These are phyloP conservation scores for Citrus sinensis DNA, from an alignment of 345 rosid species.

Conservation along the genomic window DVS_A1.0 CM039165.1:35360501-35361000, in stretches of 20 bases:
- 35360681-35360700: constrained; percentile 28
- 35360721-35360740: constrained; percentile 30
- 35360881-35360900: constrained; percentile 19
- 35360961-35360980: constrained; percentile 23
- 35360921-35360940: constrained; percentile 25
- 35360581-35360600: constrained; percentile 32
- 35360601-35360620: constrained; percentile 35
- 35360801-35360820: constrained; percentile 25
- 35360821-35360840: constrained; percentile 36
- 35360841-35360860: constrained; percentile 30
- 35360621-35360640: constrained; percentile 24
- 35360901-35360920: constrained; percentile 26
- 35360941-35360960: constrained; percentile 22
- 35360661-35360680: constrained; percentile 19
- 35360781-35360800: constrained; percentile 33
- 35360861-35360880: constrained; percentile 18
- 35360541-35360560: constrained; percentile 19
- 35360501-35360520: too few species aligned
- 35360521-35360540: constrained; percentile 21
- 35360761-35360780: constrained; percentile 36
- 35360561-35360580: constrained; percentile 17
- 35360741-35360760: constrained; percentile 28
- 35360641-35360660: not conserved
- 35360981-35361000: constrained; percentile 23
- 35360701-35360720: constrained; percentile 26